Evolutionary conservation across 495 filamentous ascomycete genomes (phyloP), one percentile per base, ranked within the genome.

Genomic region (Penicillium manginii): DNA sequence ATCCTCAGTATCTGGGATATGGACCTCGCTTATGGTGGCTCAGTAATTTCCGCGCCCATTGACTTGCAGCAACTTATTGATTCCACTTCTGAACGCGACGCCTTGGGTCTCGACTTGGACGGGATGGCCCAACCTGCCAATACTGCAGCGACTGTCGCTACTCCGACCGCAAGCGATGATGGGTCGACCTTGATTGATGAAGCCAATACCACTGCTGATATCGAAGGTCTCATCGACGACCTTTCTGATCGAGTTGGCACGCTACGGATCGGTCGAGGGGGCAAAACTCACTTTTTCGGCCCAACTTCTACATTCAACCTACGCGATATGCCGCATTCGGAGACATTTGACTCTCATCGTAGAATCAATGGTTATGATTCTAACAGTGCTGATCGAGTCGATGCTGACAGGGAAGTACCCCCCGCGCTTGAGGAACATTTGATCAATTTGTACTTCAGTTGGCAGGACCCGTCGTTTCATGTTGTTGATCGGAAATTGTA

Each of bases 381-480:
- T n/a, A 50, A 58, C 4, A 55, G 33, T 17, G 51, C 60, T 6
- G 47, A 63, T 1, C 52, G 37, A 5, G 31, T 57, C 11, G 61
- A 61, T 1, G 14, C 70, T 10, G 53, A 63, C n/a, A 53, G 35
- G 26, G 51, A 64, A 11, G 53, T 69, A 6, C 53, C 59, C 15
- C 17, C 35, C 17, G 55, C 12, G 3, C 51, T 75, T 5, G 69
- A 75, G 47, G 48, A 67, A 7, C 76, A 76, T 54, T 60, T 78
- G 4, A 58, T 68, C 31, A 62, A 69, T 45, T 62, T 78, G 0
- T 78, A 69, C 42, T 77, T 78, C 46, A 49, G 59, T 4, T 78
- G 75, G 75, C 62, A 78, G 45, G 63, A 77, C 52, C 73, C 75
- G 3, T 55, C 52, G 9, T 58, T 72, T 21, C 68, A 72, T 52